These are phyloP conservation scores for Secale cereale DNA, from an alignment of 176 grass and related monocot genomes.

Conservation along the genomic window DNA sequence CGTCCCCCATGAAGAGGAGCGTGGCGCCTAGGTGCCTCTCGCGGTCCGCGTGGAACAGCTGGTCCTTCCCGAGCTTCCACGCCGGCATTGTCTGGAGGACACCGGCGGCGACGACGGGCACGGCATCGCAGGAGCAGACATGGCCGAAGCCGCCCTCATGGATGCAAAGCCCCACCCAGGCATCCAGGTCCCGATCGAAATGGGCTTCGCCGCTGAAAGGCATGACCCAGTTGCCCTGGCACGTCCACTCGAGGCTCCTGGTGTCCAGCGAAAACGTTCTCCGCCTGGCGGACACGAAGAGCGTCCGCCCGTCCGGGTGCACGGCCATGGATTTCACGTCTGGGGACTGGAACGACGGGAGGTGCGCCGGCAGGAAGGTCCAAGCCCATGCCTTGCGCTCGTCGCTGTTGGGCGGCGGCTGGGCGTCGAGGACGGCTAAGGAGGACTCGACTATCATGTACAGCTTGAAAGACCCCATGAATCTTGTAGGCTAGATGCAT, in stretches of 20 bases:
- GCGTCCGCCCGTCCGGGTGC: not conserved
- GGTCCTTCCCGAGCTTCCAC: conserved; percentile 14
- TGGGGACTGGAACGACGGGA: not conserved
- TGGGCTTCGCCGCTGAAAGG: not conserved
- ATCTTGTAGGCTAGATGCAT: no score
- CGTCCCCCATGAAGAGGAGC: not conserved
- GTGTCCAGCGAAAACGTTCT: not conserved
- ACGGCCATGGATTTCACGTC: not conserved
- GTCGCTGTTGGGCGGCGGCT: not conserved
- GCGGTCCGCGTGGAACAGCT: not conserved
- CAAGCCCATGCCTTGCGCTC: not conserved
- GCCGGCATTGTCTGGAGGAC: not conserved
- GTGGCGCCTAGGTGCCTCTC: not conserved
- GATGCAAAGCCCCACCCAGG: conserved; percentile 5
- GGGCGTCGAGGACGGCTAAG: not conserved
- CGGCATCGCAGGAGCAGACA: not conserved
- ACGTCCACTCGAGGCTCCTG: not conserved
- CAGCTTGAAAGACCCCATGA: no score
- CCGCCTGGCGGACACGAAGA: not conserved
- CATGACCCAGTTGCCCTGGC: not conserved
- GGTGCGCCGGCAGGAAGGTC: not conserved
- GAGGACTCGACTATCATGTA: not conserved
- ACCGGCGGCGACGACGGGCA: not conserved
- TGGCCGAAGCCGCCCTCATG: not conserved
- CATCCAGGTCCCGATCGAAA: not conserved